Evolutionary conservation across 192 early-diverging fungal species (phyloP), one percentile per base, ranked within the genome.

Genomic region (Spizellomyces punctatus): DNA sequence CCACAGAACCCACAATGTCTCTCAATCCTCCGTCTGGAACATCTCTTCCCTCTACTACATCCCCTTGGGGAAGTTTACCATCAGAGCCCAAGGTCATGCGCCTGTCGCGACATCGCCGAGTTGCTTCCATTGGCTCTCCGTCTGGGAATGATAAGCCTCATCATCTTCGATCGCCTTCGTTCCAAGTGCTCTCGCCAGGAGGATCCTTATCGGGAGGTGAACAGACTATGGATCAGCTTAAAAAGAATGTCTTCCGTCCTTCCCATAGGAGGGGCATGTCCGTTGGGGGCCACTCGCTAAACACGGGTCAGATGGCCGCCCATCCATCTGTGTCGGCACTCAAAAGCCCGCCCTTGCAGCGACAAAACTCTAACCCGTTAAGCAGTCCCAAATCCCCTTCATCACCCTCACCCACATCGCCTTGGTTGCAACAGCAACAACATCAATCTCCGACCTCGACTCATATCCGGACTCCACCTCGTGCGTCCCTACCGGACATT

Each of bases 21-120:
- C 27, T 36, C 27, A 36, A 36, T 36, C 27, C 27, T 36, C 27
- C 27, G 27, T 36, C 27, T 36, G 27, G 27, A 3, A 3, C 27
- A 36, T 36, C n/a, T n/a, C n/a, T n/a, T n/a, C n/a, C n/a, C n/a
- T n/a, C 27, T 36, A 36, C 27, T 36, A 36, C 27, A 36, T 74
- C 73, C 5, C 65, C 65, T 22, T 66, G 73, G 65, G 73, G 65
- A 10, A 66, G 19, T 44, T 36, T 74, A 56, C 73, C 73, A 14
- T 74, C 73, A 17, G 73, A 74, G 45, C 73, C 73, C 6, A 74
- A 67, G 3, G 73, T 74, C 9, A 61, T 68, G 65, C 64, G 73
- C 21, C 10, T 46, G 21, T 45, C 43, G 5, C 14, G 56, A 36
- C 73, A 74, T 54, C 73, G 73, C 19, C 54, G 73, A 9, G 58